phyloP scores from a whole-genome alignment of 1,139 yeast species.

The Scheffersomyces insectosa region DNA sequence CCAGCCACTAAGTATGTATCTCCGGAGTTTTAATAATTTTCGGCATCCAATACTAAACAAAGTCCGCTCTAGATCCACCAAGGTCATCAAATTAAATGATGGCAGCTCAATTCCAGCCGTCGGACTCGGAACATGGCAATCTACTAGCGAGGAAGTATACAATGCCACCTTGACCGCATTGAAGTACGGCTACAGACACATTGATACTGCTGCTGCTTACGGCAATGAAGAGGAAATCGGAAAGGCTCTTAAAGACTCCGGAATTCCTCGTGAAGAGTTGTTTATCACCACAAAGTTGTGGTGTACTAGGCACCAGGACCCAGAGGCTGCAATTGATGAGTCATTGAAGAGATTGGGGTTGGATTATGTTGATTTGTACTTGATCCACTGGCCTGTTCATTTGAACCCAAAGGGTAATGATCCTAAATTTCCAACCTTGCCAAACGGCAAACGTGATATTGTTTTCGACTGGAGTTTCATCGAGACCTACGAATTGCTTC shows the following conservation, averaged over 20 bases:
- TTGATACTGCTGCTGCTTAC: slow-evolving; percentile 46
- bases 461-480: slow-evolving; percentile 50
- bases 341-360: slow-evolving; percentile 65
- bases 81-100: slow-evolving; percentile 17
- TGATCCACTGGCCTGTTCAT: slow-evolving; percentile 79
- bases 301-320: slow-evolving; percentile 62
- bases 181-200: slow-evolving; percentile 26
- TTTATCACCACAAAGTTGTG: slow-evolving; percentile 78
- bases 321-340: slow-evolving; percentile 54
- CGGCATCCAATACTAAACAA: too few relatives aligned
- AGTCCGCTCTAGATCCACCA: slow-evolving; percentile 1
- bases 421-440: slow-evolving; percentile 23
- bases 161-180: slow-evolving; percentile 48
- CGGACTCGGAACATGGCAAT: slow-evolving; percentile 59
- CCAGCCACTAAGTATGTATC: too few relatives aligned
- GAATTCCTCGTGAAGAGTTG: slow-evolving; percentile 64
- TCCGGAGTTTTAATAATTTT: too few relatives aligned
- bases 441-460: slow-evolving; percentile 25
- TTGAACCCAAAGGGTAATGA: slow-evolving; percentile 7
- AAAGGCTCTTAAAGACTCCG: slow-evolving; percentile 56
- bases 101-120: slow-evolving; percentile 49
- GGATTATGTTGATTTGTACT: slow-evolving; percentile 76
- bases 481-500: slow-evolving; percentile 33
- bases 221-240: slow-evolving; percentile 62
- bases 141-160: slow-evolving; percentile 41